Evolutionary conservation across 2,329 filamentous ascomycete genomes (phyloP).

Genomic region (Dryadomyces quercivorus): DNA sequence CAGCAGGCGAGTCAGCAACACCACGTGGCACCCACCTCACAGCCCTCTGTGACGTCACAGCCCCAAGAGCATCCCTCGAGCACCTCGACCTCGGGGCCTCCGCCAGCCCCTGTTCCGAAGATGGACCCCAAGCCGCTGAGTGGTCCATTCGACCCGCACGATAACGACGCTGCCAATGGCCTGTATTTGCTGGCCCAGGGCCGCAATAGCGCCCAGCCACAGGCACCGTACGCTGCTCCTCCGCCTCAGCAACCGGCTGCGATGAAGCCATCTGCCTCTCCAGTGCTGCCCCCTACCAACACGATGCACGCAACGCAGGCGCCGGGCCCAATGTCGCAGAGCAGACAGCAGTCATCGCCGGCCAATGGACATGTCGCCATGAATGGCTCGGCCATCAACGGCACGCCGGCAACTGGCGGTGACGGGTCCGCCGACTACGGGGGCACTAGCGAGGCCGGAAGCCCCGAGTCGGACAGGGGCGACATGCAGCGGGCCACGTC

Average conservation of each 20-base stretch:
- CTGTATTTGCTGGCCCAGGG: constrained; percentile 80
- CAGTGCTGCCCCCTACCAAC: not conserved
- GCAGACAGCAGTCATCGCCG: not conserved
- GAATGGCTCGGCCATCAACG: not conserved
- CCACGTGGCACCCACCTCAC: constrained; percentile 11
- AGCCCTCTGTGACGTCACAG: constrained; percentile 32
- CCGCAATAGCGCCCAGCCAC: constrained; percentile 39
- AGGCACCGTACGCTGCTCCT: constrained; percentile 33
- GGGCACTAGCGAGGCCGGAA: constrained; percentile 55
- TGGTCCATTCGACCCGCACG: constrained; percentile 73
- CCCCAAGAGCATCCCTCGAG: constrained; percentile 38
- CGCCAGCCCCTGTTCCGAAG: constrained; percentile 25
- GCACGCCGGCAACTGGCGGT: constrained; percentile 13
- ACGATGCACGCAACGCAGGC: not conserved
- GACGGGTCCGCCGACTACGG: constrained; percentile 23
- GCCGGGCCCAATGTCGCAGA: not conserved
- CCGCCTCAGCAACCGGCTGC: constrained; percentile 27
- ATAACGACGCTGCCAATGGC: constrained; percentile 91
- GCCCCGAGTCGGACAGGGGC: constrained; percentile 60
- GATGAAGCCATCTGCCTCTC: not conserved
- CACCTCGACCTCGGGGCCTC: constrained; percentile 13
- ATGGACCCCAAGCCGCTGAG: constrained; percentile 36
- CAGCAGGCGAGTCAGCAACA: constrained; percentile 20
- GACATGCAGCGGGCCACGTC: constrained; percentile 51
- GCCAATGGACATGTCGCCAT: not conserved